phyloP scores from a whole-genome alignment of 2,329 filamentous ascomycete genomes.

The Penicillium thymicola region DNA sequence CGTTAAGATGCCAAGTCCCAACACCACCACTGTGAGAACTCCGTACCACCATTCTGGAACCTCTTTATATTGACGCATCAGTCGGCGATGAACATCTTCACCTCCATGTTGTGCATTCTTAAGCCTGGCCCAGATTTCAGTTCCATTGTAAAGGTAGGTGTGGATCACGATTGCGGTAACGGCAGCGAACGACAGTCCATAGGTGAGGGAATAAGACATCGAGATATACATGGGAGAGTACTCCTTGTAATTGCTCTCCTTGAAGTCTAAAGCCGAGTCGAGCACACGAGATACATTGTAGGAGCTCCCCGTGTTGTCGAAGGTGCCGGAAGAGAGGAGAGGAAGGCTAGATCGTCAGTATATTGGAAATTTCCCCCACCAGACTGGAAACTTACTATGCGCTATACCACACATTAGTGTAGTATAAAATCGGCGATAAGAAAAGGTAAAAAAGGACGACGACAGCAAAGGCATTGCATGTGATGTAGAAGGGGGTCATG shows the following conservation, averaged over 20 bases:
- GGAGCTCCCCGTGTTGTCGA: constrained; percentile 31
- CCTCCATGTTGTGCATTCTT: constrained; percentile 35
- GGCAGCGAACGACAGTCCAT: constrained; percentile 38
- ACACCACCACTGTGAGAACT: constrained; percentile 29
- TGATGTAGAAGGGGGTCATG: constrained; percentile 42
- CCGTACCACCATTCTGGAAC: constrained; percentile 63
- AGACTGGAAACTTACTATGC: constrained; percentile 23
- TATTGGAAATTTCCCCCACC: neutral
- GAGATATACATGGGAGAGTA: constrained; percentile 42
- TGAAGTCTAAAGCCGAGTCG: constrained; percentile 29
- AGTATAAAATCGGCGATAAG: constrained; percentile 52
- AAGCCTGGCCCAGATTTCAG: constrained; percentile 34
- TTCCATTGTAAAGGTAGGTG: constrained; percentile 35
- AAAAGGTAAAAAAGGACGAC: constrained; percentile 55
- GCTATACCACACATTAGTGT: constrained; percentile 51
- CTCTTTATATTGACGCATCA: constrained; percentile 62
- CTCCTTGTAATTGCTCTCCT: constrained; percentile 36
- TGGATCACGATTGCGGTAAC: constrained; percentile 35
- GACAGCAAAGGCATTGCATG: constrained; percentile 55
- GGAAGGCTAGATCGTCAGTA: constrained; percentile 23
- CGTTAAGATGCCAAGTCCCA: constrained; percentile 35
- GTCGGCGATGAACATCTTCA: constrained; percentile 62
- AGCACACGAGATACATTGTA: constrained; percentile 34
- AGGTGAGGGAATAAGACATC: constrained; percentile 36
- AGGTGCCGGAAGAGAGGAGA: constrained; percentile 28